Conservation (phyloP, 768 basidiomycete genomes). For the Amanita rimosa region DNA sequence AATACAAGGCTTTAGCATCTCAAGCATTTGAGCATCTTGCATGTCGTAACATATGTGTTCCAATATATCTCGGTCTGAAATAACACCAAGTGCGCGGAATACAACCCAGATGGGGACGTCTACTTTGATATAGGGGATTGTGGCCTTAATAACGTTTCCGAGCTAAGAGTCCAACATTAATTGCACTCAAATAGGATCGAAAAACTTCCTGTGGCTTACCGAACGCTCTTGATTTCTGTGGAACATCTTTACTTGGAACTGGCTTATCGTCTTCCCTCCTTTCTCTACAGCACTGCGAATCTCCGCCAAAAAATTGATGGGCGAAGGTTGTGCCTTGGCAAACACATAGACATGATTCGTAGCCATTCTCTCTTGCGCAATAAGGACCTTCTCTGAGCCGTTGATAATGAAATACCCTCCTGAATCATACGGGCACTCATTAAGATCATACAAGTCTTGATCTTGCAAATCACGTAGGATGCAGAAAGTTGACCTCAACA, state of each 20-base stretch:
- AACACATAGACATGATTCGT: conserved; percentile 99
- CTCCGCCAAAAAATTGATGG: conserved; percentile 91
- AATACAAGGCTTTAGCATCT: conserved; percentile 97
- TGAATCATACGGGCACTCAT: conserved; percentile 97
- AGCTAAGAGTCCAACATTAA: conserved; percentile 30
- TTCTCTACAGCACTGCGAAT: conserved; percentile 97
- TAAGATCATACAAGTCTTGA: conserved; percentile 77
- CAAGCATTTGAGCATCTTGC: conserved; percentile 92
- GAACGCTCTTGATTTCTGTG: conserved; percentile 82
- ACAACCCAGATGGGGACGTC: conserved; percentile 99
- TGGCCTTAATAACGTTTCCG: conserved; percentile 92
- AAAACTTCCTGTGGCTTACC: conserved; percentile 33
- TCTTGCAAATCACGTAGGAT: conserved; percentile 75
- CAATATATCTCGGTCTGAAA: conserved; percentile 94
- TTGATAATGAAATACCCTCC: conserved; percentile 99
- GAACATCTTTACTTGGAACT: conserved; percentile 97
- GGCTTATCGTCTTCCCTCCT: conserved; percentile 95
- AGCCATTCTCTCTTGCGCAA: conserved; percentile 99
- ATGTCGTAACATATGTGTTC: conserved; percentile 98
- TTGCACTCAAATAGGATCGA: conserved; percentile 1
- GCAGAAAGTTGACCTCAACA: conserved; percentile 94
- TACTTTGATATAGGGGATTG: conserved; percentile 95
- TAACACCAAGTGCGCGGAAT: conserved; percentile 94
- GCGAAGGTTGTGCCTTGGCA: conserved; percentile 93
- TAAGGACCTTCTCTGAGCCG: conserved; percentile 98